Conservation (phyloP, 2,329 filamentous ascomycete genomes). For the Fusarium nanum region DNA sequence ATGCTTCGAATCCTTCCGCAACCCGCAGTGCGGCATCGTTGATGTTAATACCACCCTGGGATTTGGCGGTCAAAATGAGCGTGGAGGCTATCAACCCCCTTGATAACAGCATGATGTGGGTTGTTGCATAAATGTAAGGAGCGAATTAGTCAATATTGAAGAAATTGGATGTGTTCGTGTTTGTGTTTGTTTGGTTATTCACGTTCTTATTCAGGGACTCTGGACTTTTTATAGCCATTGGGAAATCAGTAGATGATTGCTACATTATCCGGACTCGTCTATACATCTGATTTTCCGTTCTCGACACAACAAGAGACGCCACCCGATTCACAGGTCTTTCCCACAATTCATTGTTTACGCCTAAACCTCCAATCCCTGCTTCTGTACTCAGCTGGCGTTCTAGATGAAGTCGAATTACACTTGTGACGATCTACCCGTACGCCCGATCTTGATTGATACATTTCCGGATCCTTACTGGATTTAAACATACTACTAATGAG, state of each 20-base stretch:
- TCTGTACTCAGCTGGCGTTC: too few species aligned
- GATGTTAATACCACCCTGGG: conserved; percentile 18
- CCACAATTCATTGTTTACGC: conserved; percentile 22
- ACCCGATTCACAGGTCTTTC: conserved; percentile 2
- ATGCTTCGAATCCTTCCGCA: conserved; percentile 20
- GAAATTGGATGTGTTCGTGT: not conserved
- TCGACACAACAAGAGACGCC: conserved; percentile 20
- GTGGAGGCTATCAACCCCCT: conserved; percentile 31
- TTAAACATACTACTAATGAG: too few species aligned
- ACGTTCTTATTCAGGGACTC: not conserved
- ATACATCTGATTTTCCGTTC: too few species aligned
- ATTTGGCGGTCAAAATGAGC: conserved; percentile 25
- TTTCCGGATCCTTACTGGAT: too few species aligned
- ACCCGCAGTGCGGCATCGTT: conserved; percentile 4
- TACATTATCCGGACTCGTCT: conserved; percentile 26
- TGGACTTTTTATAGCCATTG: conserved; percentile 24
- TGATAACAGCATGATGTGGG: conserved; percentile 36
- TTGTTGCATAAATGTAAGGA: conserved; percentile 30
- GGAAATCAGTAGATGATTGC: not conserved
- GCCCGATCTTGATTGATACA: too few species aligned
- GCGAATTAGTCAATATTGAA: conserved; percentile 15
- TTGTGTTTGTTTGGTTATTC: not conserved
- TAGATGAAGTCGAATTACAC: too few species aligned
- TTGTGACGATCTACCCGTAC: too few species aligned
- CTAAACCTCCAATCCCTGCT: not conserved